Conservation (phyloP, 495 filamentous ascomycete genomes). For the Annulohypoxylon nitens region DNA sequence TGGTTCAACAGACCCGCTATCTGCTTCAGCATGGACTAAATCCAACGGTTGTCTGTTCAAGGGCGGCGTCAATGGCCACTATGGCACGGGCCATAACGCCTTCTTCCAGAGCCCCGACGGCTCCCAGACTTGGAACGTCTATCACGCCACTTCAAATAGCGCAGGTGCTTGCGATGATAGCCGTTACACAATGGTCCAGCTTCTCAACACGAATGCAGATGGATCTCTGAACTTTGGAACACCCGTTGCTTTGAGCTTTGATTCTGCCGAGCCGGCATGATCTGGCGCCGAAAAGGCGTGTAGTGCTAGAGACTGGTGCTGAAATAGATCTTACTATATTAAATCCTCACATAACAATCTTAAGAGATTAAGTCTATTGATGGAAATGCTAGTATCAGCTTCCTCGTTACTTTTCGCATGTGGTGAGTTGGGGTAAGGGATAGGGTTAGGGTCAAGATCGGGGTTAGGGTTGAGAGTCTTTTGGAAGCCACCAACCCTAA, state of each 20-base stretch:
- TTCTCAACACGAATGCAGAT: slow-evolving; percentile 60
- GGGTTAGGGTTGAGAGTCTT: neutral
- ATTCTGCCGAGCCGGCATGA: slow-evolving; percentile 28
- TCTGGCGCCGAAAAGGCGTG: neutral
- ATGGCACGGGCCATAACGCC: slow-evolving; percentile 67
- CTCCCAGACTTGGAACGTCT: slow-evolving; percentile 62
- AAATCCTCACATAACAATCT: neutral
- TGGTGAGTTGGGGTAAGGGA: neutral
- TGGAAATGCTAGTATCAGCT: too few relatives aligned
- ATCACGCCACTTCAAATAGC: slow-evolving; percentile 62
- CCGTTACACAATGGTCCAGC: slow-evolving; percentile 64
- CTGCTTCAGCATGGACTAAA: slow-evolving; percentile 61
- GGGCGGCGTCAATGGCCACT: slow-evolving; percentile 62
- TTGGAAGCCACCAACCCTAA: too few relatives aligned
- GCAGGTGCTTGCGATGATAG: slow-evolving; percentile 60
- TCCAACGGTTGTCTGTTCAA: slow-evolving; percentile 48
- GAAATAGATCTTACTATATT: neutral
- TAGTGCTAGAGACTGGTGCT: neutral
- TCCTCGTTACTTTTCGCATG: too few relatives aligned
- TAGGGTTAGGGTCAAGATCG: neutral
- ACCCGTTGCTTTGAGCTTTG: slow-evolving; percentile 42
- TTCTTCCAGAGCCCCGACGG: slow-evolving; percentile 65
- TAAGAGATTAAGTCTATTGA: too few relatives aligned
- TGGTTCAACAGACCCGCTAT: slow-evolving; percentile 54
- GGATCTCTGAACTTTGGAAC: slow-evolving; percentile 63